A percentile compares a stretch with the other conserved stretches of the same genome.
These are phyloP conservation scores for Dioszegia crocea DNA, from an alignment of 768 basidiomycete genomes.

Conservation along the genomic window DNA sequence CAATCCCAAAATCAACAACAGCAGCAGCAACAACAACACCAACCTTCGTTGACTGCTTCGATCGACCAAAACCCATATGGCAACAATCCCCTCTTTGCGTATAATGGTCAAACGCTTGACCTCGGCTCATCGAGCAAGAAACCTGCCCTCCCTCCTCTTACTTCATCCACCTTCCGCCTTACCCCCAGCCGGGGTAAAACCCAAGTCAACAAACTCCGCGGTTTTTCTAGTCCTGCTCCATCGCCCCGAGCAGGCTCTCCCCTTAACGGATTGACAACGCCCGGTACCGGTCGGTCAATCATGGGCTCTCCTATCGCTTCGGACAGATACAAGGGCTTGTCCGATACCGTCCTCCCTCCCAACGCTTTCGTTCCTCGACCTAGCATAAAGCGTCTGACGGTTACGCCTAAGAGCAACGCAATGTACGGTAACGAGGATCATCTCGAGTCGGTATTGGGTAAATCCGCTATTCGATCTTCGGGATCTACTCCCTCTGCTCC, in stretches of 20 bases:
- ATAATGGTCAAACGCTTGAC: slow-evolving; percentile 42
- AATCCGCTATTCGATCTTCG: slow-evolving; percentile 31
- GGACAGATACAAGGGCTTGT: slow-evolving; percentile 55
- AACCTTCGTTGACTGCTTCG: slow-evolving; percentile 65
- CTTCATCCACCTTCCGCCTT: slow-evolving; percentile 41
- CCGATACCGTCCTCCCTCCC: slow-evolving; percentile 61
- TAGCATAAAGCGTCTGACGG: slow-evolving; percentile 87
- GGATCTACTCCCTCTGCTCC: slow-evolving; percentile 7
- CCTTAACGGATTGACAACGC: slow-evolving; percentile 18
- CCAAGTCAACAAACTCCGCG: slow-evolving; percentile 43
- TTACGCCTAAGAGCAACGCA: slow-evolving; percentile 67
- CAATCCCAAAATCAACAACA: slow-evolving; percentile 56
- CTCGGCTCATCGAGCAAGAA: slow-evolving; percentile 42
- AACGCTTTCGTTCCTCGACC: slow-evolving; percentile 65
- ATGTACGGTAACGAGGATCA: slow-evolving; percentile 26
- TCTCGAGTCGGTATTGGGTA: slow-evolving; percentile 36
- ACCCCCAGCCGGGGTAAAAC: slow-evolving; percentile 43
- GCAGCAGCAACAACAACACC: slow-evolving; percentile 53
- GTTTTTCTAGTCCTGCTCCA: slow-evolving; percentile 43
- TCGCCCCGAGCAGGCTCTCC: slow-evolving; percentile 23
- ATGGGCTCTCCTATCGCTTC: slow-evolving; percentile 27
- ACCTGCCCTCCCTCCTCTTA: slow-evolving; percentile 47
- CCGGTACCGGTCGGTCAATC: slow-evolving; percentile 22
- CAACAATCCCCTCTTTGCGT: slow-evolving; percentile 50
- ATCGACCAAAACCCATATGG: slow-evolving; percentile 66